Conservation (phyloP, 176 grass and related monocot species). For the Paspalum notatum region DNA sequence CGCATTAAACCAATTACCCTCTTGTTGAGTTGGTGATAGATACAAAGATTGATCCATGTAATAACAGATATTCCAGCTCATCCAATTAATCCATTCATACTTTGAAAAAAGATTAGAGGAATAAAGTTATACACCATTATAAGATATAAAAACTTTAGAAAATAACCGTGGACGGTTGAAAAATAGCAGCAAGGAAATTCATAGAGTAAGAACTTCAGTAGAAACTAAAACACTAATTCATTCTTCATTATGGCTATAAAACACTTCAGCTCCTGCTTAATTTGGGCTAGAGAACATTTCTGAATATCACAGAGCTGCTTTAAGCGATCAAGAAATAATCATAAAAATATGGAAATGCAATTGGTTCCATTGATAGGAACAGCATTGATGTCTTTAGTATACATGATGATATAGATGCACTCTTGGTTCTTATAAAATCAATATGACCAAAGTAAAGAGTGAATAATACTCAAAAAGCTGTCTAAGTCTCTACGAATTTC, state of each 20-base stretch:
- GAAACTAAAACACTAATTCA: too few species aligned
- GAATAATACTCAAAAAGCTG: not conserved
- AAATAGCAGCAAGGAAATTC: too few species aligned
- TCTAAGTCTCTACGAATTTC: constrained; percentile 14
- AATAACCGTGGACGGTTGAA: too few species aligned
- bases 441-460: not conserved
- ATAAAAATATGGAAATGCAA: constrained; percentile 25
- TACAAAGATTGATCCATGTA: too few species aligned
- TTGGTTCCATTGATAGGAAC: not conserved
- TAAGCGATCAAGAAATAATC: not conserved
- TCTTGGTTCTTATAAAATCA: not conserved
- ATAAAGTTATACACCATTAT: too few species aligned
- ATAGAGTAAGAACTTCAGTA: too few species aligned
- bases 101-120: too few species aligned
- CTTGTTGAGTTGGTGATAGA: too few species aligned
- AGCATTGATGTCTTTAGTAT: not conserved
- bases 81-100: too few species aligned
- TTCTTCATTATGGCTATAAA: not conserved
- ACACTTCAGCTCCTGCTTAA: not conserved
- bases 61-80: too few species aligned
- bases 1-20: too few species aligned
- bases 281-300: not conserved
- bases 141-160: too few species aligned
- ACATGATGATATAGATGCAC: not conserved
- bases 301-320: not conserved